Percentiles rank a stretch among this genome's conserved stretches.
These are phyloP conservation scores for Nakazawaea pomicola DNA, from an alignment of 805 yeast species.

Conservation along the genomic window DNA sequence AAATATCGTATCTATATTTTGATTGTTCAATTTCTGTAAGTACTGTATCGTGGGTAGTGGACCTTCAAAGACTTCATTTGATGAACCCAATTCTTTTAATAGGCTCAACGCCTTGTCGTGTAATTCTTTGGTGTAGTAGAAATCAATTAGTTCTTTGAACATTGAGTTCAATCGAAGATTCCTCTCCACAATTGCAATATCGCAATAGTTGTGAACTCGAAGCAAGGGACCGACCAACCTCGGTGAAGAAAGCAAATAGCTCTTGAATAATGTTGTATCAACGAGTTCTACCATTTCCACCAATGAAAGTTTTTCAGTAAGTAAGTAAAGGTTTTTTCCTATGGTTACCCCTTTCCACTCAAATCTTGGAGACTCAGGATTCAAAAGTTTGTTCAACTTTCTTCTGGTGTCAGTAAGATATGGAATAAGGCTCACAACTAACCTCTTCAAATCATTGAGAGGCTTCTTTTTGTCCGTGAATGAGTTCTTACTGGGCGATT, in stretches of 20 bases:
- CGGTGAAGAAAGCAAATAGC: conserved; percentile 66
- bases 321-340: conserved; percentile 32
- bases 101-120: conserved; percentile 67
- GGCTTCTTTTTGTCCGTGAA: too few relatives aligned
- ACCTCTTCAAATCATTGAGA: conserved; percentile 28
- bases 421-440: conserved; percentile 37
- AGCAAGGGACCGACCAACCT: conserved; percentile 79
- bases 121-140: conserved; percentile 55
- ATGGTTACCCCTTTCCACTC: conserved; percentile 45
- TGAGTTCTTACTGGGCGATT: too few relatives aligned
- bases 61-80: conserved; percentile 24
- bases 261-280: conserved; percentile 74
- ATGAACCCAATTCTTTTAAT: conserved; percentile 33
- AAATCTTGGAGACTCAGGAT: conserved; percentile 27
- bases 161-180: conserved; percentile 43
- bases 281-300: conserved; percentile 42
- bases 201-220: conserved; percentile 71
- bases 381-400: conserved; percentile 36
- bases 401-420: conserved; percentile 51
- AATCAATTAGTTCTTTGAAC: conserved; percentile 70
- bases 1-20: conserved; percentile 49
- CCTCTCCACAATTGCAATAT: conserved; percentile 52
- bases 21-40: conserved; percentile 47
- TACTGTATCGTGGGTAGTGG: conserved; percentile 49
- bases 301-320: conserved; percentile 21